Evolutionary conservation across 2,329 filamentous ascomycete species (phyloP), one percentile per base, ranked within the genome.

Genomic region (Neospermospora avenae): DNA sequence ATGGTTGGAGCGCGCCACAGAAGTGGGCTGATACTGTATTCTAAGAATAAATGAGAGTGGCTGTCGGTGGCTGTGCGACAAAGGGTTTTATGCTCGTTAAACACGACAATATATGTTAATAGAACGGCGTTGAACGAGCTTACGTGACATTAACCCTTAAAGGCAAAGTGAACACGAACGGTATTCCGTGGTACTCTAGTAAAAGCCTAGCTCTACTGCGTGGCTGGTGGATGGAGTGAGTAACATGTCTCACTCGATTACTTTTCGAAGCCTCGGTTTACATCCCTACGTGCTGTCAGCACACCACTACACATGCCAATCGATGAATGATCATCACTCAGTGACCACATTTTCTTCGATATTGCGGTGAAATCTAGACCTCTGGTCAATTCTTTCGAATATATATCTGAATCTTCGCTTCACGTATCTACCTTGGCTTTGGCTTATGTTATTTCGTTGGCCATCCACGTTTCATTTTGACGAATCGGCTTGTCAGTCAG

Each of bases 31-130:
- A 51, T n/a, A n/a, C n/a, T n/a, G n/a, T n/a, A 31, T 13, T 51
- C 48, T 51, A 51, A 51, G 48, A 51, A 51, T 51, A 51, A 51
- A 51, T 4, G 22, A 18, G 31, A 51, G 31, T 51, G 31, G 48
- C 48, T 51, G 31, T 51, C 48, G 10, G 48, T 51, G 48, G 48
- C 48, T 51, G 48, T 51, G 48, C 48, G 48, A 18, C 35, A 35
- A 24, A n/a, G 18, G 22, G 35, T 51, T 16, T 22, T 1, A 16
- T 20, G 2, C 37, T n/a, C 11, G n/a, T n/a, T n/a, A 42, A 18
- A 11, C 10, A 8, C 28, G 34, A 35, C n/a, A 20, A 18, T 35
- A 35, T 28, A 49, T 18, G 46, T 20, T 28, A 49, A 49, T 35
- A 49, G 46, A 51, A 37, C 48, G 31, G 31, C 48, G 28, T 22